A percentile compares a stretch with the other conserved stretches of the same genome.
These are phyloP conservation scores for Rubus parviflorus DNA, from an alignment of 306 rosid species.

Conservation along the genomic window DNA sequence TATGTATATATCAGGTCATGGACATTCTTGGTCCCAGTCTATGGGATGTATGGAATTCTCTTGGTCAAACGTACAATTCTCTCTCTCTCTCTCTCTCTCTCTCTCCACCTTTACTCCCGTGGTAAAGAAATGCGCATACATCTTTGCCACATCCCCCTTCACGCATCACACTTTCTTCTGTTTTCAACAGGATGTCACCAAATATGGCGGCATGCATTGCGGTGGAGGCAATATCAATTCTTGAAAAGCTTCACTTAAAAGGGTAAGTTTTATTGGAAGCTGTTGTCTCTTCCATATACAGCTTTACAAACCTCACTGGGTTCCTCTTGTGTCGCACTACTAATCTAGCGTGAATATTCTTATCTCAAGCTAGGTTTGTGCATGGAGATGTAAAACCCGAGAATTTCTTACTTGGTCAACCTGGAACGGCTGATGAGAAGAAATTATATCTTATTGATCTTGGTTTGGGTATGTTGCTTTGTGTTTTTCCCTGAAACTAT, in stretches of 20 bases:
- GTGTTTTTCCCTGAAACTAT: background rate
- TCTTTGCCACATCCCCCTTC: background rate
- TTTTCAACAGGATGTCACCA: conserved; percentile 75
- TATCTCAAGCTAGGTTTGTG: conserved; percentile 61
- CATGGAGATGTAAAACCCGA: conserved; percentile 98
- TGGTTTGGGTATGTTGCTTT: conserved; percentile 68
- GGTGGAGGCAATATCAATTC: conserved; percentile 94
- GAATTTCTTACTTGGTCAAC: conserved; percentile 91
- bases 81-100: conserved; percentile 18
- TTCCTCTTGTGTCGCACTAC: background rate
- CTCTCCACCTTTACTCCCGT: background rate
- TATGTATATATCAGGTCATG: conserved; percentile 67
- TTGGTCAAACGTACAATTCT: conserved; percentile 75
- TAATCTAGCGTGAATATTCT: background rate
- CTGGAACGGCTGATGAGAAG: conserved; percentile 88
- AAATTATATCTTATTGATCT: conserved; percentile 89
- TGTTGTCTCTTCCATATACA: background rate
- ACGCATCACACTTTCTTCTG: conserved; percentile 4
- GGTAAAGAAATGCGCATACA: background rate
- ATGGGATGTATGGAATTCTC: conserved; percentile 90
- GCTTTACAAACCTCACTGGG: background rate
- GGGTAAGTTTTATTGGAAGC: conserved; percentile 50
- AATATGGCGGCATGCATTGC: conserved; percentile 94
- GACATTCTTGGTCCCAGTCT: conserved; percentile 98
- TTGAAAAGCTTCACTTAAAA: conserved; percentile 90